Evolutionary conservation across 495 filamentous ascomycete genomes (phyloP).

Genomic region (Terfezia claveryi): DNA sequence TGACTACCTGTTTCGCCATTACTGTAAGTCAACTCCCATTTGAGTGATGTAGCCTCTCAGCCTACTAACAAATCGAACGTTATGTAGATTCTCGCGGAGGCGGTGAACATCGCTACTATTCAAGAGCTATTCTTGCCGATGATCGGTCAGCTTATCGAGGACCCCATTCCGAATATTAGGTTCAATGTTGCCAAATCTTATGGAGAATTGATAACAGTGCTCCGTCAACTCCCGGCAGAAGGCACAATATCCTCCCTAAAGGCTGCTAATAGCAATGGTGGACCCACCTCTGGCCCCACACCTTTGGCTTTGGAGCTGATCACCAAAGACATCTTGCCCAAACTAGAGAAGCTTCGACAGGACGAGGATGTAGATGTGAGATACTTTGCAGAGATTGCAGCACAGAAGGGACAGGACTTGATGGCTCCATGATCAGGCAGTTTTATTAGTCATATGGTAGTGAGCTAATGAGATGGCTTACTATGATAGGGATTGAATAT

Average conservation of each 20-base stretch:
- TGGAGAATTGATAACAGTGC: slow-evolving; percentile 60
- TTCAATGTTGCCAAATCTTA: slow-evolving; percentile 99
- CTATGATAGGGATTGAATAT: not conserved
- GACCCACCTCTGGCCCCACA: slow-evolving; percentile 31
- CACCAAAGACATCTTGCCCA: slow-evolving; percentile 67
- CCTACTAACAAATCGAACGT: slow-evolving; percentile 16
- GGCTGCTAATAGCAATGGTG: slow-evolving; percentile 2
- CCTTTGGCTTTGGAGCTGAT: slow-evolving; percentile 61
- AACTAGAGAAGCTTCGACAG: slow-evolving; percentile 78
- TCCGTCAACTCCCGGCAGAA: slow-evolving; percentile 70
- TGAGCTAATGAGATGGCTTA: not conserved
- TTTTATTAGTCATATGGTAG: no score
- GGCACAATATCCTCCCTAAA: slow-evolving; percentile 71
- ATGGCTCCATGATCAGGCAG: slow-evolving; percentile 11
- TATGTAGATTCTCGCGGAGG: slow-evolving; percentile 67
- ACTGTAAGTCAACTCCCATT: slow-evolving; percentile 40
- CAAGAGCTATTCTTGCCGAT: slow-evolving; percentile 86
- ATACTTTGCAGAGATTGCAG: slow-evolving; percentile 68
- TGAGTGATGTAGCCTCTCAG: not conserved
- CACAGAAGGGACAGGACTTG: slow-evolving; percentile 23
- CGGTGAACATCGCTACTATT: slow-evolving; percentile 77
- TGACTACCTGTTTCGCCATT: slow-evolving; percentile 97
- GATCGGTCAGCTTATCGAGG: slow-evolving; percentile 72
- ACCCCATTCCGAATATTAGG: slow-evolving; percentile 95
- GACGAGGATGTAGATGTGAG: slow-evolving; percentile 96